Conservation (phyloP, 1,139 yeast species). For the Candida albicans region DNA sequence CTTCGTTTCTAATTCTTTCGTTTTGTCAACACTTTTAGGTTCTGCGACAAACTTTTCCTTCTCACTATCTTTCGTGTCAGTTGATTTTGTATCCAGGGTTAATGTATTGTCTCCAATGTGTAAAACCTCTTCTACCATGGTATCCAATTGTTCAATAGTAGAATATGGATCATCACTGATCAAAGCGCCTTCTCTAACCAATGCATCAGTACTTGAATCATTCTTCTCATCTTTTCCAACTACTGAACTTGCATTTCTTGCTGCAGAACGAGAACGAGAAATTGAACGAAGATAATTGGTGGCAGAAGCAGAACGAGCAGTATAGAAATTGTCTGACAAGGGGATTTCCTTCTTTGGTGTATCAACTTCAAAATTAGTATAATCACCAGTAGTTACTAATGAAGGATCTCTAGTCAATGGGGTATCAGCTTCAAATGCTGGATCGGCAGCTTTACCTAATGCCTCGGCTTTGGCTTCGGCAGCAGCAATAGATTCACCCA, state of each 20-base stretch:
- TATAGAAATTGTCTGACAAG: constrained; percentile 25
- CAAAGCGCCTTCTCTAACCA: constrained; percentile 47
- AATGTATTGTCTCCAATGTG: constrained; percentile 15
- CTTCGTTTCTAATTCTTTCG: no score
- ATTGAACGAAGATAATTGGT: constrained; percentile 59
- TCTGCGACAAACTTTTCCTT: no score
- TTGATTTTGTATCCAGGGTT: constrained; percentile 1
- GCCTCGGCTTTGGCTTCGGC: constrained; percentile 31
- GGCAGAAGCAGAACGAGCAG: constrained; percentile 36
- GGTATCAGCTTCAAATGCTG: constrained; percentile 9
- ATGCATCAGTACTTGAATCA: constrained; percentile 42
- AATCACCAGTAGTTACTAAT: constrained; percentile 50
- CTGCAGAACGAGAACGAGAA: constrained; percentile 62
- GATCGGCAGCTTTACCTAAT: constrained; percentile 4
- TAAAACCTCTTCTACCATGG: constrained; percentile 43
- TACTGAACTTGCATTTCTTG: constrained; percentile 13
- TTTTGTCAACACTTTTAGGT: no score
- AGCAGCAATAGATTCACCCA: constrained; percentile 52
- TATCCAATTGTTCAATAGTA: constrained; percentile 40
- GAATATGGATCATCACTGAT: constrained; percentile 49
- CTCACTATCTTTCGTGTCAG: no score
- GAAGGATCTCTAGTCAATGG: constrained; percentile 38
- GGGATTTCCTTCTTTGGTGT: constrained; percentile 21
- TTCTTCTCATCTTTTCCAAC: constrained; percentile 41
- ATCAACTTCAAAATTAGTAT: constrained; percentile 49